phyloP scores from a whole-genome alignment of 2,329 filamentous ascomycete genomes.

The Sclerotinia glacialis region DNA sequence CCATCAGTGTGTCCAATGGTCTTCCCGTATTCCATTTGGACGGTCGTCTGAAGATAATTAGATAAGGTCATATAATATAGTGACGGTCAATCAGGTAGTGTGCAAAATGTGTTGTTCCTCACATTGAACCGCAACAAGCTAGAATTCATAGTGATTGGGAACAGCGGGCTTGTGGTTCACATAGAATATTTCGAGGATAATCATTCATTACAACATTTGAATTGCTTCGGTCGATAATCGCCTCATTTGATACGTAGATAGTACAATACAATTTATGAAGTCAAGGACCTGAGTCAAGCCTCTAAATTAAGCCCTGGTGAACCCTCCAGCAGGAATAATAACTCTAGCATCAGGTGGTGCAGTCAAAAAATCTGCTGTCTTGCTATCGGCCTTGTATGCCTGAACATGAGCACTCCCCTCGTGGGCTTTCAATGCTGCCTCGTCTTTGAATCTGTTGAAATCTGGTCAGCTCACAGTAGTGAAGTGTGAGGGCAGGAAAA shows the following conservation, averaged over 20 bases:
- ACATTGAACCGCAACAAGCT: not conserved
- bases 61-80: no score
- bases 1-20: no score
- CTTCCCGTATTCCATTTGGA: no score
- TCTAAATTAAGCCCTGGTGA: not conserved
- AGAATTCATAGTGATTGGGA: not conserved
- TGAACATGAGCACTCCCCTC: conserved; percentile 4
- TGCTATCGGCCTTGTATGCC: not conserved
- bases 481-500: not conserved
- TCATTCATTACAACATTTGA: not conserved
- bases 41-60: no score
- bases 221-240: not conserved
- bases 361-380: not conserved
- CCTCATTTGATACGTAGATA: not conserved
- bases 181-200: not conserved
- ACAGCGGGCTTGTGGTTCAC: not conserved
- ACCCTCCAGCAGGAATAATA: conserved; percentile 5
- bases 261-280: conserved; percentile 30
- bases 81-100: not conserved
- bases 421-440: conserved; percentile 4
- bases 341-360: not conserved
- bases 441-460: conserved; percentile 14
- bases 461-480: not conserved
- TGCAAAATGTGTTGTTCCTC: not conserved
- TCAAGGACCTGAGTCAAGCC: not conserved